Evolutionary conservation across 2,329 filamentous ascomycete species (phyloP).

Genomic region (Lachnellula occidentalis): DNA sequence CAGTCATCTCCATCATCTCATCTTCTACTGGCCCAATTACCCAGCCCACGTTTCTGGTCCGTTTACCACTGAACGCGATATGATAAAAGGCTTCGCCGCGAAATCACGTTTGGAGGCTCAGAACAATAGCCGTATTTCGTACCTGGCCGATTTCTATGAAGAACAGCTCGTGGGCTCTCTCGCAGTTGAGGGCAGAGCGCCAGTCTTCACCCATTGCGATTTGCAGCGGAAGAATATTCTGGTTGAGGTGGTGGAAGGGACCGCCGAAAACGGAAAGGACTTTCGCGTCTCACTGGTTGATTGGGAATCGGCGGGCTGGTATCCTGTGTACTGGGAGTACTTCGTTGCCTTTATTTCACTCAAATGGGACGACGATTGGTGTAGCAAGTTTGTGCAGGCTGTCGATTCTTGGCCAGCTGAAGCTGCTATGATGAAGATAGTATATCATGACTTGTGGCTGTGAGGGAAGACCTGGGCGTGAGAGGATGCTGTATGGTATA

Average conservation of each 20-base stretch:
- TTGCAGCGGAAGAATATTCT: conserved; percentile 19
- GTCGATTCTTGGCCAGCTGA: conserved; percentile 16
- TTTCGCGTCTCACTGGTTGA: conserved; percentile 11
- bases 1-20: conserved; percentile 10
- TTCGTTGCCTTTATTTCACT: conserved; percentile 14
- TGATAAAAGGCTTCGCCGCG: conserved; percentile 6
- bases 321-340: conserved; percentile 20
- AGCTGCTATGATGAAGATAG: conserved; percentile 11
- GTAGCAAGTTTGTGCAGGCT: conserved; percentile 5
- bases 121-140: conserved; percentile 7
- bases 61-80: neutral
- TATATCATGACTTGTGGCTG: conserved; percentile 12
- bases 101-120: conserved; percentile 9
- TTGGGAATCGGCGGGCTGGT: conserved; percentile 19
- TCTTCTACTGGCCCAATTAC: conserved; percentile 13
- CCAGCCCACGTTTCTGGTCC: conserved; percentile 9
- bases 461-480: neutral
- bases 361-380: conserved; percentile 19
- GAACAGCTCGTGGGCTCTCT: conserved; percentile 3
- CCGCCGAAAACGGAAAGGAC: neutral
- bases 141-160: conserved; percentile 13
- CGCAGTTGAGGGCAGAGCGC: conserved; percentile 1
- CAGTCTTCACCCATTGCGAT: conserved; percentile 16
- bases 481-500: too few relatives aligned
- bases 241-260: conserved; percentile 1